Evolutionary conservation across 1,284 basidiomycete genomes (phyloP).

Genomic region (Tranzscheliella williamsii): DNA sequence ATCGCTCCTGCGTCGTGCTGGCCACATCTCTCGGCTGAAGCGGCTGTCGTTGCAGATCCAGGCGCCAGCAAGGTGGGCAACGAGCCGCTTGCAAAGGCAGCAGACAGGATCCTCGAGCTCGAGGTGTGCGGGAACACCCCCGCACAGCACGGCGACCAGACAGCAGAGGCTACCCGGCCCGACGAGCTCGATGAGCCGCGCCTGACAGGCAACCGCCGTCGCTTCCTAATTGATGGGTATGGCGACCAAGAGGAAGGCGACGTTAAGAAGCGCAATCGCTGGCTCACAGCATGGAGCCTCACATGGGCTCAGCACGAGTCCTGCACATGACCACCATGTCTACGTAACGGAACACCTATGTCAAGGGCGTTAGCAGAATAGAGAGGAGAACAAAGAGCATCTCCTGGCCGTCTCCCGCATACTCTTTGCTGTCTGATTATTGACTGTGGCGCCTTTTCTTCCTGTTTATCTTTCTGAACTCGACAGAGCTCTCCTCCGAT

Average conservation of each 20-base stretch:
- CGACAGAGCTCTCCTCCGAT: no score
- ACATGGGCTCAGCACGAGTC: conserved; percentile 8
- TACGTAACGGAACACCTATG: no score
- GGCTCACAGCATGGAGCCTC: conserved; percentile 41
- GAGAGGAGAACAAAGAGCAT: no score
- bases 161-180: neutral
- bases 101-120: conserved; percentile 39
- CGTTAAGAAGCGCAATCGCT: conserved; percentile 34
- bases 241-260: conserved; percentile 25
- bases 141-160: neutral
- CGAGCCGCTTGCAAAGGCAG: conserved; percentile 13
- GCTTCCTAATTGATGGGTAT: conserved; percentile 29
- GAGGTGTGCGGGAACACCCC: conserved; percentile 41
- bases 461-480: no score
- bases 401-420: no score
- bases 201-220: conserved; percentile 17
- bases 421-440: no score
- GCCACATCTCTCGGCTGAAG: conserved; percentile 3
- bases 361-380: no score
- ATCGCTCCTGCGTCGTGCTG: conserved; percentile 9
- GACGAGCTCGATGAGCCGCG: conserved; percentile 17
- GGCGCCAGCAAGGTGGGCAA: conserved; percentile 3
- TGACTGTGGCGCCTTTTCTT: no score
- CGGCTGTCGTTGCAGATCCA: conserved; percentile 12
- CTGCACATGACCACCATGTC: no score